Evolutionary conservation across 345 rosid genomes (phyloP), one percentile per base, ranked within the genome.

Genomic region (Dimocarpus longan): DNA sequence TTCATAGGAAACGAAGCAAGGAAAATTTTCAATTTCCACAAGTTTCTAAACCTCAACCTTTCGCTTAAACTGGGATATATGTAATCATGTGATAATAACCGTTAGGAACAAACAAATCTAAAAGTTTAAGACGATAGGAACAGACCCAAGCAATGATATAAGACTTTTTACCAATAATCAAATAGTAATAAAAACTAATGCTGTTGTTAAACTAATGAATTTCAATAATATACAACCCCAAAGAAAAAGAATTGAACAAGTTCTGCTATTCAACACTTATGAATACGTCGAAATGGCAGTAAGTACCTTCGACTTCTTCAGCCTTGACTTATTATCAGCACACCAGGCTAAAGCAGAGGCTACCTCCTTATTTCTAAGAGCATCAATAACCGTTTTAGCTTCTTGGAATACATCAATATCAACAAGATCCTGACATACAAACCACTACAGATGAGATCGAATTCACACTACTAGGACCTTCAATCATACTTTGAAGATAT

Each of bases 271-370:
- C 42, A 8, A 24, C 6, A 40, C 28, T 65, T 26, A 64, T 66
- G 28, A 66, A 66, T 54, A 9, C 7, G 40, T 60, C 5, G 13
- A 63, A 76, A 67, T 39, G 28, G 40, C 37, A 66, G 24, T 62
- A 62, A 39, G 37, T 78, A 94, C 99, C 97, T 96, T 96, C 37
- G 95, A 90, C 84, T 96, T 96, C 86, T 91, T 96, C 93, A 96
- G 85, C 84, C 94, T 87, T 22, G 97, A 88, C 81, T 89, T 96
- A 82, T 94, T 94, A 67, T 96, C 99, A 71, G 90, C 85, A 80
- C 99, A 96, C 99, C 98, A 96, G 64, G 92, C 87, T 65, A 94
- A 80, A 71, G 99, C 97, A 79, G 97, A 92, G 77, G 89, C 91
- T 16, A 88, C 95, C 84, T 94, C 97, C 85, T 87, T 88, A 77